Base-by-base conservation (phyloP, 2,329 filamentous ascomycete species). In the Onygenales sp. region DNA sequence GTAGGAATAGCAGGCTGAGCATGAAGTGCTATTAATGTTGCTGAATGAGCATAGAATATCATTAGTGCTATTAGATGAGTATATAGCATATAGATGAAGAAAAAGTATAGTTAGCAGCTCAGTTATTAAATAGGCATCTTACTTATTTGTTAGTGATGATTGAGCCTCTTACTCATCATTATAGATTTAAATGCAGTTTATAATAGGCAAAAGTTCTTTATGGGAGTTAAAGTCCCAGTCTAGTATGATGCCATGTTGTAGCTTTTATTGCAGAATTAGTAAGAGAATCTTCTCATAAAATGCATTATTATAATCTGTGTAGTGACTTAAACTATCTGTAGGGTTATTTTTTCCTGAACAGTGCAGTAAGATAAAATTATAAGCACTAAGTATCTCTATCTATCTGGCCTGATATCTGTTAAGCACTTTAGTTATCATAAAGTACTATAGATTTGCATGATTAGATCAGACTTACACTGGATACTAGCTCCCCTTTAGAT, bases 381-480 rank as follows among this genome's bases (percentile, higher is more conserved):
- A 56, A n/a, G 9, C 41, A 5, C 17, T 41, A 9, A 56, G 51
- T n/a, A n/a, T 9, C 31, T 54, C 51, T 2, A 45, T 35, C 52
- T 51, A 56, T 31, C 52, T 43, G 2, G 52, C 54, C 38, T 56
- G 52, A 41, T 44, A 10, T 13, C 42, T 32, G 14, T 31, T 56
- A 7, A 56, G 50, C 17, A 41, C 54, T 17, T 54, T 53, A 17
- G 44, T 54, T 9, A 14, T 27, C 51, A 54, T 56, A 52, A 68
- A 68, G 52, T 63, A 63, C 48, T 63, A 46, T 13, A 68, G 57
- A 43, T 61, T 64, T 13, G 58, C 39, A 54, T 69, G 60, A 49
- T 69, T 63, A 7, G 54, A 61, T 2, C 59, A 54, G 13, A 69
- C 57, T 13, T 50, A 44, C 13, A 63, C 54, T n/a, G 43, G 39